A percentile compares a stretch with the other conserved stretches of the same genome.
These are phyloP conservation scores for Melanopsichium pennsylvanicum DNA, from an alignment of 1,284 basidiomycete genomes.

Conservation along the genomic window DNA sequence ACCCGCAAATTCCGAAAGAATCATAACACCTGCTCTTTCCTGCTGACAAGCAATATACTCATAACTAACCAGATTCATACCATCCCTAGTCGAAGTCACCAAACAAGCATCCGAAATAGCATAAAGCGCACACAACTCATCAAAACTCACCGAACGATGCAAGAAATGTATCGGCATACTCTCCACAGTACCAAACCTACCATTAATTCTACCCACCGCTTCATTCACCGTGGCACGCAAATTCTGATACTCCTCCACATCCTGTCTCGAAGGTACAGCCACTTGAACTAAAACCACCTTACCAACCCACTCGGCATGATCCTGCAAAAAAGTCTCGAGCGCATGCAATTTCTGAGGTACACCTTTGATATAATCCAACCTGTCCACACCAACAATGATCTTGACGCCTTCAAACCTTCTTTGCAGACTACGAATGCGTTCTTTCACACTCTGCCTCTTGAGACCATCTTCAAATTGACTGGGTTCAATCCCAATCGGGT, in stretches of 20 bases:
- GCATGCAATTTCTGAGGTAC: slow-evolving; percentile 98
- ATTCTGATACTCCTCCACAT: slow-evolving; percentile 99
- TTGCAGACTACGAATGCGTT: slow-evolving; percentile 81
- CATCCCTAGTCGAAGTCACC: slow-evolving; percentile 92
- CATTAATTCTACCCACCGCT: slow-evolving; percentile 96
- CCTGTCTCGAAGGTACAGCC: slow-evolving; percentile 94
- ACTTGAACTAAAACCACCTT: slow-evolving; percentile 97
- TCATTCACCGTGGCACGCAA: slow-evolving; percentile 95
- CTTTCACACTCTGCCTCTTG: slow-evolving; percentile 78
- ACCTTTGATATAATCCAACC: slow-evolving; percentile 99
- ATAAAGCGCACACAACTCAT: slow-evolving; percentile 95
- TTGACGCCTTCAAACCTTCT: slow-evolving; percentile 92
- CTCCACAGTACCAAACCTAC: slow-evolving; percentile 95
- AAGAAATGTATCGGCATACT: slow-evolving; percentile 99
- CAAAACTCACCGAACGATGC: slow-evolving; percentile 82
- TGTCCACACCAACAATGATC: slow-evolving; percentile 96
- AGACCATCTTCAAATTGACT: slow-evolving; percentile 86
- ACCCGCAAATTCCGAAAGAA: slow-evolving; percentile 96
- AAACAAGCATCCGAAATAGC: slow-evolving; percentile 95
- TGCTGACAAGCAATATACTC: slow-evolving; percentile 97
- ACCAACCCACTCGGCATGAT: slow-evolving; percentile 99
- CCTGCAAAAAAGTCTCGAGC: slow-evolving; percentile 91
- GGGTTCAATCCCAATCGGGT: slow-evolving; percentile 98
- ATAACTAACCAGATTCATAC: slow-evolving; percentile 99
- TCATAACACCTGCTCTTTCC: slow-evolving; percentile 91